Evolutionary conservation across 495 filamentous ascomycete species (phyloP).

Genomic region (Pseudomonodictys pantanalensis): DNA sequence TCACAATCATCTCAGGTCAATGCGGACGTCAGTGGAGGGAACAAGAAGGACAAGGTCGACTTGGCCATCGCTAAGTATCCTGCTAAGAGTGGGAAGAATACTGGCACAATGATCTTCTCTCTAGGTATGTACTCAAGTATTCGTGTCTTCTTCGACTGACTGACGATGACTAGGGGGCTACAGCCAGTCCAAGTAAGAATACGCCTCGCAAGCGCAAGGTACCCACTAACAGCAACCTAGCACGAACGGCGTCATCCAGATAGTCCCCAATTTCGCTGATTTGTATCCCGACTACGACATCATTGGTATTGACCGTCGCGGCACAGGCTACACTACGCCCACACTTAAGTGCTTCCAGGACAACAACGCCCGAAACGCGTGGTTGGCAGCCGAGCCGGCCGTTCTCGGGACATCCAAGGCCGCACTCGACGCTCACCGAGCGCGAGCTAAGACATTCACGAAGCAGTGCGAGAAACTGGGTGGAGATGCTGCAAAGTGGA

Average conservation of each 20-base stretch:
- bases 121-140: too few species aligned
- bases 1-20: constrained; percentile 1
- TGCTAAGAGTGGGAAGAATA: background rate
- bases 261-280: background rate
- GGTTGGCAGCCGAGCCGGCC: background rate
- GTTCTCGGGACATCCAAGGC: background rate
- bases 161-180: background rate
- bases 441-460: background rate
- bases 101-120: background rate
- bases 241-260: background rate
- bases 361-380: background rate
- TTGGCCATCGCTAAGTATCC: background rate
- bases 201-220: background rate
- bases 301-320: constrained; percentile 6
- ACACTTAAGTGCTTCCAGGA: background rate
- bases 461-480: background rate
- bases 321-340: constrained; percentile 1
- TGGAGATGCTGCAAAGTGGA: background rate
- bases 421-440: background rate
- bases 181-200: constrained; percentile 1
- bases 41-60: constrained; percentile 1
- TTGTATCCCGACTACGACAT: constrained; percentile 4
- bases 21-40: background rate
- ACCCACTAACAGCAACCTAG: background rate
- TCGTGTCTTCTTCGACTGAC: too few species aligned